These are phyloP conservation scores for Globisporangium paroecandrum DNA, from an alignment of 352 stramenopile genomes.

Conservation along the genomic window DNA sequence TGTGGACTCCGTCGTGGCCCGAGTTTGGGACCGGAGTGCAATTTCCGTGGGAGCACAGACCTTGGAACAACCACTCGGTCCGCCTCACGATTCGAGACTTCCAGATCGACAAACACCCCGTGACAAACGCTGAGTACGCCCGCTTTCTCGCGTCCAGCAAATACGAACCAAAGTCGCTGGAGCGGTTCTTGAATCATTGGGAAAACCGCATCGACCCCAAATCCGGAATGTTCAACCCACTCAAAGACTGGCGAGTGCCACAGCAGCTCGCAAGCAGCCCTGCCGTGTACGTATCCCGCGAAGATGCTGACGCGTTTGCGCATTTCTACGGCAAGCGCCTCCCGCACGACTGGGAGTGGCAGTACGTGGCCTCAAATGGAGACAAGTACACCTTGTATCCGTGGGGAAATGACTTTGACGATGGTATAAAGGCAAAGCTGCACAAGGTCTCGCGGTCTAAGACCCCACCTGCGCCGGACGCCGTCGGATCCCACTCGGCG, in stretches of 20 bases:
- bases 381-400: constrained; percentile 52
- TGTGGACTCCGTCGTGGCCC: constrained; percentile 59
- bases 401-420: constrained; percentile 45
- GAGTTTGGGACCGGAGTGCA: constrained; percentile 73
- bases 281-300: constrained; percentile 69
- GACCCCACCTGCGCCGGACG: constrained; percentile 29
- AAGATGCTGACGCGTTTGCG: constrained; percentile 71
- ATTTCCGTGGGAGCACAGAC: constrained; percentile 78
- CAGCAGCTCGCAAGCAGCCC: constrained; percentile 44
- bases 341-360: constrained; percentile 84
- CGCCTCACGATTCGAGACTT: constrained; percentile 67
- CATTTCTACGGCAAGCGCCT: constrained; percentile 71
- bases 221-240: constrained; percentile 13
- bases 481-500: constrained; percentile 47
- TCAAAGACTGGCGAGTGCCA: constrained; percentile 47
- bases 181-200: constrained; percentile 79
- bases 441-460: constrained; percentile 39
- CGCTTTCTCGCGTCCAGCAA: constrained; percentile 48
- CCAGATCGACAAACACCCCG: constrained; percentile 63
- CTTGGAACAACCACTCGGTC: constrained; percentile 76
- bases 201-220: constrained; percentile 29
- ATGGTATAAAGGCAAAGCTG: constrained; percentile 7
- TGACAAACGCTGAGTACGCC: constrained; percentile 73
- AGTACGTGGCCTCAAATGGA: constrained; percentile 80
- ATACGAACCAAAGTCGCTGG: constrained; percentile 51